Evolutionary conservation across 192 early-diverging fungal genomes (phyloP), one percentile per base, ranked within the genome.

Genomic region (Coemansia javaensis): DNA sequence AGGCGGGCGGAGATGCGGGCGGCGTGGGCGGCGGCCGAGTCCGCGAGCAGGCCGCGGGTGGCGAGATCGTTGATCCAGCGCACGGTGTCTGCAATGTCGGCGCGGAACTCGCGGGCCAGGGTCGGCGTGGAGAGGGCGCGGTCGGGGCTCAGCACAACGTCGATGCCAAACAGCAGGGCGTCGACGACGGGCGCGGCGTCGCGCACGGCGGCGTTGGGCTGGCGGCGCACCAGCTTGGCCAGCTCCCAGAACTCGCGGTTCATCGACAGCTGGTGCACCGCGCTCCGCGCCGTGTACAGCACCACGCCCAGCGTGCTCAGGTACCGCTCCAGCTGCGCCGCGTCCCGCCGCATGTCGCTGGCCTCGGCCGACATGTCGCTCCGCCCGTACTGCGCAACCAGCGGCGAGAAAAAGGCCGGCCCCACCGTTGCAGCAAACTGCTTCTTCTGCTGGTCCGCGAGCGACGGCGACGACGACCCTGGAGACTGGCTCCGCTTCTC

Each of bases 171-270:
- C 44, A 72, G 15, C 43, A 72, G 31, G 1, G 68, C 68, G 2
- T 72, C 57, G 2, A 72, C 38, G 3, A 72, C 68, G 1, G 56
- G 68, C 47, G 53, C 53, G 22, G 68, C 25, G 44, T 64, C 55
- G 35, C 49, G 32, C 3, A 56, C 44, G 7, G 31, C 22, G 13
- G 18, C 9, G 39, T 13, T 8, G 47, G 42, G 7, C 47, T n/a
- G 1, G n/a, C 54, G 43, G 2, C 66, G 50, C 12, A 72, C 44
- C 24, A 72, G 35, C 9, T 50, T 53, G 20, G 43, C 43, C 41
- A 74, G 33, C 28, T 52, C 46, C 63, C 63, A 74, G 27, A 66
- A 62, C 54, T 66, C 70, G n/a, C 64, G 52, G 39, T 57, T 58
- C 70, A 74, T 74, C 0, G 53, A 22, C 18, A 74, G 33, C 41